A percentile compares a stretch with the other conserved stretches of the same genome.
phyloP scores from a whole-genome alignment of 169 alveolate genomes.

The Cystoisospora suis region DNA sequence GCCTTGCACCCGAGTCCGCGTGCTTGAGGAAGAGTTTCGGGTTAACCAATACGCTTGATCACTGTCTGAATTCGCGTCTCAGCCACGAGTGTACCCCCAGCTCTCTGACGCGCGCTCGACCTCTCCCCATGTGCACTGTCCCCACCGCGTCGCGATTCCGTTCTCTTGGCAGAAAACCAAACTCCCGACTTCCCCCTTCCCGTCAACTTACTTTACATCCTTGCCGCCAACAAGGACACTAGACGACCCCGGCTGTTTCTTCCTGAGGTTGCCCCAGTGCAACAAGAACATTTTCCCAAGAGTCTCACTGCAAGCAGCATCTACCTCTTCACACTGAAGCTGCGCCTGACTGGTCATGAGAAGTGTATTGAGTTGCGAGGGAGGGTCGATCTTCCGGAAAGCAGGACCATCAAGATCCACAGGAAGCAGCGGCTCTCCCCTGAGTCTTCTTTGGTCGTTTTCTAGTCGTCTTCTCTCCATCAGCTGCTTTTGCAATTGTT shows the following conservation, averaged over 20 bases:
- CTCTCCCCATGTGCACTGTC: too few species aligned
- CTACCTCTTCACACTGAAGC: conserved; percentile 30
- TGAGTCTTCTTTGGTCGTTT: conserved; percentile 82
- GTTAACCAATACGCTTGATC: too few species aligned
- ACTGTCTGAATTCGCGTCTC: too few species aligned
- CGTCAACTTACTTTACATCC: too few species aligned
- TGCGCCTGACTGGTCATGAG: conserved; percentile 41
- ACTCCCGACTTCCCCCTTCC: too few species aligned
- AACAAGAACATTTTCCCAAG: conserved; percentile 61
- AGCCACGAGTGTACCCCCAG: too few species aligned
- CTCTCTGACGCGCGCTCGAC: too few species aligned
- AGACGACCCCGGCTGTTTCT: conserved; percentile 12
- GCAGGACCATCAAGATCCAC: conserved; percentile 49
- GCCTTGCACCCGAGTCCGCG: too few species aligned
- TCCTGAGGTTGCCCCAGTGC: conserved; percentile 15
- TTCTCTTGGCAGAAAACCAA: too few species aligned
- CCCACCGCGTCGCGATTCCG: too few species aligned
- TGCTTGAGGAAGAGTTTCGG: too few species aligned
- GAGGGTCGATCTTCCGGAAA: conserved; percentile 40
- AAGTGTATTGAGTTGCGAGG: conserved; percentile 42
- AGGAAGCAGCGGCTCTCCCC: conserved; percentile 85
- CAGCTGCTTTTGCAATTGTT: conserved; percentile 82
- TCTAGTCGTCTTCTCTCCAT: conserved; percentile 81
- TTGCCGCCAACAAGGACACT: too few species aligned
- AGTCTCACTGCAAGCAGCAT: conserved; percentile 38